Conservation (phyloP, 2,329 filamentous ascomycete species). For the Saccharata proteae region DNA sequence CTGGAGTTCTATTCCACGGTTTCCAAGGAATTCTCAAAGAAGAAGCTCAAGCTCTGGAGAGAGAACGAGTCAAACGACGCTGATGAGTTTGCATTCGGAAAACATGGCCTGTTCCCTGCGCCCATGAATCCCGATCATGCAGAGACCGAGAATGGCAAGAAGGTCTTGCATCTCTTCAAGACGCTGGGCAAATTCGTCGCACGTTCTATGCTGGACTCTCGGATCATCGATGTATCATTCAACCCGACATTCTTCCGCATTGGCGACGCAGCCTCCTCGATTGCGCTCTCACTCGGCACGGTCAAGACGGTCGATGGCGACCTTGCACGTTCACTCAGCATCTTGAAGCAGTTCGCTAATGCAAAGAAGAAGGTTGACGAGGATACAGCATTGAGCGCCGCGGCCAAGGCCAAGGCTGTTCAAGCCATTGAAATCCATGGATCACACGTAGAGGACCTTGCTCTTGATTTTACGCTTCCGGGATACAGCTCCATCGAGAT, state of each 20-base stretch:
- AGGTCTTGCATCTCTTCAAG: slow-evolving; percentile 78
- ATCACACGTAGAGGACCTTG: slow-evolving; percentile 71
- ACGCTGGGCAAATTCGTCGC: slow-evolving; percentile 95
- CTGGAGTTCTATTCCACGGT: slow-evolving; percentile 97
- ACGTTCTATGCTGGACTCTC: slow-evolving; percentile 92
- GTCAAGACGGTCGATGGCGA: slow-evolving; percentile 82
- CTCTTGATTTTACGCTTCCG: slow-evolving; percentile 87
- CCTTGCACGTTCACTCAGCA: slow-evolving; percentile 71
- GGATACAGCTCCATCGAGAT: slow-evolving; percentile 84
- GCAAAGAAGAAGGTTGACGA: slow-evolving; percentile 75
- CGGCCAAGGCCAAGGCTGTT: slow-evolving; percentile 59
- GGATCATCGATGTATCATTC: slow-evolving; percentile 95
- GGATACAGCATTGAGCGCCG: slow-evolving; percentile 50
- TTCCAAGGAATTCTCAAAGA: slow-evolving; percentile 93
- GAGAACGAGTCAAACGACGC: slow-evolving; percentile 65
- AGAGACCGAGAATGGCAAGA: slow-evolving; percentile 66
- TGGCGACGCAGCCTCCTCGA: slow-evolving; percentile 53
- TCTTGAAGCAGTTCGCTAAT: slow-evolving; percentile 75
- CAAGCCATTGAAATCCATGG: slow-evolving; percentile 63
- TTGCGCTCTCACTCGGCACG: slow-evolving; percentile 76
- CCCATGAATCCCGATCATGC: slow-evolving; percentile 74
- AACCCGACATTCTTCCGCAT: slow-evolving; percentile 97
- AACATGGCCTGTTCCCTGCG: slow-evolving; percentile 78
- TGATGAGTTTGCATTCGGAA: slow-evolving; percentile 75
- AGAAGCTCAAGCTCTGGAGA: slow-evolving; percentile 92